These are phyloP conservation scores for Pyricularia pennisetigena DNA, from an alignment of 2,329 filamentous ascomycete species.

Conservation along the genomic window DNA sequence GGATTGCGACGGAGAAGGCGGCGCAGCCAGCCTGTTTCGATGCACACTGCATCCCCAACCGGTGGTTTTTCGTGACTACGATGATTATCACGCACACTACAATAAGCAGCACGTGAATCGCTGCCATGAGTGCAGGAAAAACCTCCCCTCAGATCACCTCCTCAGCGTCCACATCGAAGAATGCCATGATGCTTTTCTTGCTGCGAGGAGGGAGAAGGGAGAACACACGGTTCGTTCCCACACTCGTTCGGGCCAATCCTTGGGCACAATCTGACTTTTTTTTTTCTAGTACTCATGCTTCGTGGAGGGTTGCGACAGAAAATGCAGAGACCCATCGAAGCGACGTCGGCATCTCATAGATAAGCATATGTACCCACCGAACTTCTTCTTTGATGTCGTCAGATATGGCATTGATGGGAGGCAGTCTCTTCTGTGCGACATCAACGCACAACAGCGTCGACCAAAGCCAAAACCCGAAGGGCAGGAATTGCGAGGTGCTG, in stretches of 20 bases:
- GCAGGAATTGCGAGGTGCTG: not conserved
- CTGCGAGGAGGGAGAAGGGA: conserved; percentile 63
- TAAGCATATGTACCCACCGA: conserved; percentile 84
- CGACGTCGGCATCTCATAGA: conserved; percentile 82
- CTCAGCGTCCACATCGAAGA: conserved; percentile 82
- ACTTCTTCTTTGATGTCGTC: conserved; percentile 81
- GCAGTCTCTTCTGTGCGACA: conserved; percentile 64
- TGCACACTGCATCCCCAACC: conserved; percentile 69
- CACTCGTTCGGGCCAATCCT: not conserved
- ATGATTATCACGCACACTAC: conserved; percentile 84
- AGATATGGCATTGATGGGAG: conserved; percentile 84
- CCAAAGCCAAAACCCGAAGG: not conserved
- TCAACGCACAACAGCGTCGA: conserved; percentile 14
- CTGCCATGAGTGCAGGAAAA: conserved; percentile 74
- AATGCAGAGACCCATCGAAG: conserved; percentile 76
- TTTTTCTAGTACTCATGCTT: conserved; percentile 80
- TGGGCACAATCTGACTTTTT: not conserved
- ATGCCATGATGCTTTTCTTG: conserved; percentile 74
- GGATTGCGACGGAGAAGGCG: conserved; percentile 21
- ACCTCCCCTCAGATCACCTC: conserved; percentile 78
- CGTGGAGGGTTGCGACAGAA: conserved; percentile 75
- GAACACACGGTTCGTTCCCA: conserved; percentile 65
- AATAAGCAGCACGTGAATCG: conserved; percentile 70
- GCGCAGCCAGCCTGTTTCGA: conserved; percentile 47
- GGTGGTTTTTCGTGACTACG: conserved; percentile 61